phyloP scores from a whole-genome alignment of 1,139 yeast genomes.

The Zygoascus meyerae region DNA sequence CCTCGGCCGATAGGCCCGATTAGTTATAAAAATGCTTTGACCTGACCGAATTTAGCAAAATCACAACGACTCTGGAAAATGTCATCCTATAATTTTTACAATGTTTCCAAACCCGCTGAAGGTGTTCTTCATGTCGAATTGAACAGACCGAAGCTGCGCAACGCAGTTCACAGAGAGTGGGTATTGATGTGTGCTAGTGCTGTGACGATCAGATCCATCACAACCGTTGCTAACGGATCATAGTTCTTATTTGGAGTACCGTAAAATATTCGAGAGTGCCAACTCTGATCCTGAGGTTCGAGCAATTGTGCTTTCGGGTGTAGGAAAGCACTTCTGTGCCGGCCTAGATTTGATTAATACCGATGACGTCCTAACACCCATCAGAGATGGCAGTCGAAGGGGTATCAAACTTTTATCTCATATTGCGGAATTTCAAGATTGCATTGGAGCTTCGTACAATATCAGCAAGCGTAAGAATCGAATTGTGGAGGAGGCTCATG shows the following conservation, averaged over 20 bases:
- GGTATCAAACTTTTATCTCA: slow-evolving; percentile 26
- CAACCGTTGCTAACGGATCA: background rate
- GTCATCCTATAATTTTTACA: slow-evolving; percentile 17
- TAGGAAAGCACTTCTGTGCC: slow-evolving; percentile 55
- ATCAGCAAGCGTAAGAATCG: slow-evolving; percentile 29
- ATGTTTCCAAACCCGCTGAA: slow-evolving; percentile 26
- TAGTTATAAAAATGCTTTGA: no score
- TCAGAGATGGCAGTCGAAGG: slow-evolving; percentile 30
- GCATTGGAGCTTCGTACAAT: slow-evolving; percentile 36
- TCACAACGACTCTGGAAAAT: background rate
- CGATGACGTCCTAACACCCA: slow-evolving; percentile 12
- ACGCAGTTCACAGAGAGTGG: slow-evolving; percentile 50
- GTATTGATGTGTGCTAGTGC: slow-evolving; percentile 12
- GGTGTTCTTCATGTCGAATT: slow-evolving; percentile 56
- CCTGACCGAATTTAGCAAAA: no score
- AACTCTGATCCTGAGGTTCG: slow-evolving; percentile 44
- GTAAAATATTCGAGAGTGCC: slow-evolving; percentile 44
- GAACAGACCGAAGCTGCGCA: slow-evolving; percentile 57
- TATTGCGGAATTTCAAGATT: slow-evolving; percentile 53
- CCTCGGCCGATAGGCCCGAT: no score
- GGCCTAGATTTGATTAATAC: slow-evolving; percentile 51
- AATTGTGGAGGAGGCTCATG: background rate
- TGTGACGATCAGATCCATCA: background rate
- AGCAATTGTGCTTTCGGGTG: slow-evolving; percentile 53
- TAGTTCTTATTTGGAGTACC: slow-evolving; percentile 51